phyloP scores from a whole-genome alignment of 2,329 filamentous ascomycete species.

The Neurospora crassa region DNA sequence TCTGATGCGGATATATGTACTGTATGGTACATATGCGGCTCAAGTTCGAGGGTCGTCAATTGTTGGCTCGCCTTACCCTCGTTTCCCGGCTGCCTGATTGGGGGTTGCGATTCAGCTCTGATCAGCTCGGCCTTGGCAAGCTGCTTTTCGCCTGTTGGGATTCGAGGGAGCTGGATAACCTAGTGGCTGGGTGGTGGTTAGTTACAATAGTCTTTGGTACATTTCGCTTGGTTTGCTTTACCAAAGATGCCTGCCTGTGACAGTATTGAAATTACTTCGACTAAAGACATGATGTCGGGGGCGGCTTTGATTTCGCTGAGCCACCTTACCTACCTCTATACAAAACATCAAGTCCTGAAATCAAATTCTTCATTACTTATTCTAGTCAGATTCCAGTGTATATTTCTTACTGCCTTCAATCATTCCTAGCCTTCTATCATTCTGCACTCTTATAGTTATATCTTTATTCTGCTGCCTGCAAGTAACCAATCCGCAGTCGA shows the following conservation, averaged over 20 bases:
- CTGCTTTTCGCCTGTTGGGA: not conserved
- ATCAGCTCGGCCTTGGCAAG: not conserved
- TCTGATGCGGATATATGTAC: not conserved
- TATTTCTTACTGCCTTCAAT: not conserved
- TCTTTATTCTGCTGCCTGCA: not conserved
- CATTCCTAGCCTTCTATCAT: not conserved
- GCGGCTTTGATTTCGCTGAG: not conserved
- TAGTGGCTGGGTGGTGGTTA: not conserved
- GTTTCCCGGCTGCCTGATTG: not conserved
- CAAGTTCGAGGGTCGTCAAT: not conserved
- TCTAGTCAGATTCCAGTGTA: not conserved
- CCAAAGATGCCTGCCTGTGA: not conserved
- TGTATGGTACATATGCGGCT: not conserved
- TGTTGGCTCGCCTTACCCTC: not conserved
- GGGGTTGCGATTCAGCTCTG: not conserved
- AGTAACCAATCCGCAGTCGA: not conserved
- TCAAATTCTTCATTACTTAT: not conserved
- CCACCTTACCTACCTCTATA: not conserved
- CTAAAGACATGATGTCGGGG: not conserved
- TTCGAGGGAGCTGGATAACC: not conserved
- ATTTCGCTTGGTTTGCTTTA: not conserved
- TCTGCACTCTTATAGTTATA: not conserved
- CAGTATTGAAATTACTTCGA: not conserved
- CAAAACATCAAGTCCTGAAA: not conserved
- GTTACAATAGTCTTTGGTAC: not conserved